A percentile compares a stretch with the other conserved stretches of the same genome.
phyloP scores from a whole-genome alignment of 352 stramenopile species.

The Globisporangium uncinulatum region DNA sequence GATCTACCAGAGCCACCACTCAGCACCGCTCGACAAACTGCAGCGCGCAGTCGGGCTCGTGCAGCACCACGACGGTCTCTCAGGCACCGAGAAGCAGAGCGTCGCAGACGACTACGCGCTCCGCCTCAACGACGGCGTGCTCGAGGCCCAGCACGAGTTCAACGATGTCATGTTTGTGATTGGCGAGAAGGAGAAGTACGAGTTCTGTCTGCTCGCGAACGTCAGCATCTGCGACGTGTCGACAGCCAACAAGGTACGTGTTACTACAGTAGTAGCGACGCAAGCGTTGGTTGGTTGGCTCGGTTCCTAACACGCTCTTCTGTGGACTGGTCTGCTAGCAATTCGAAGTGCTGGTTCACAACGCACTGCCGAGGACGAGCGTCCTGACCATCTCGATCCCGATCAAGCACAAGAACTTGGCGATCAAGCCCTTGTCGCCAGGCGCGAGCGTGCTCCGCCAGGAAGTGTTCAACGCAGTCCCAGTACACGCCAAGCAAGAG shows the following conservation, averaged over 20 bases:
- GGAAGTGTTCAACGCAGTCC: constrained; percentile 47
- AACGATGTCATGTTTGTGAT: constrained; percentile 76
- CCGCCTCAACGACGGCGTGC: constrained; percentile 81
- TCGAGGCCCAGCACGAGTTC: constrained; percentile 54
- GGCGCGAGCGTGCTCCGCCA: constrained; percentile 27
- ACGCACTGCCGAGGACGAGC: constrained; percentile 47
- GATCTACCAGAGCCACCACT: constrained; percentile 58
- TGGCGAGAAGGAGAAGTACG: constrained; percentile 55
- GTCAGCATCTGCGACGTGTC: constrained; percentile 88
- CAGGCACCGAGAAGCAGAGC: constrained; percentile 93
- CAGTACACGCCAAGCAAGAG: constrained; percentile 41
- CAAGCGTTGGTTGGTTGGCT: no score
- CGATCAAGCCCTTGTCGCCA: constrained; percentile 32
- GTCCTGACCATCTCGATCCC: constrained; percentile 59
- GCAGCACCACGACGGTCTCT: constrained; percentile 96
- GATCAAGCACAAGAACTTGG: constrained; percentile 36
- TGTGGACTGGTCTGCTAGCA: constrained; percentile 15
- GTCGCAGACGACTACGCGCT: constrained; percentile 95
- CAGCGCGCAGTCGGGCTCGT: constrained; percentile 89
- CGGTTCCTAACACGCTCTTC: no score
- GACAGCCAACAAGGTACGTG: constrained; percentile 37
- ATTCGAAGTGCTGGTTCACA: constrained; percentile 74
- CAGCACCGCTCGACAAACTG: constrained; percentile 47
- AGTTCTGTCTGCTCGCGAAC: constrained; percentile 82
- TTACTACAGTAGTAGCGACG: no score